A percentile compares a stretch with the other conserved stretches of the same genome.
phyloP scores from a whole-genome alignment of 2,329 filamentous ascomycete species.

The Ophiostoma piceae region DNA sequence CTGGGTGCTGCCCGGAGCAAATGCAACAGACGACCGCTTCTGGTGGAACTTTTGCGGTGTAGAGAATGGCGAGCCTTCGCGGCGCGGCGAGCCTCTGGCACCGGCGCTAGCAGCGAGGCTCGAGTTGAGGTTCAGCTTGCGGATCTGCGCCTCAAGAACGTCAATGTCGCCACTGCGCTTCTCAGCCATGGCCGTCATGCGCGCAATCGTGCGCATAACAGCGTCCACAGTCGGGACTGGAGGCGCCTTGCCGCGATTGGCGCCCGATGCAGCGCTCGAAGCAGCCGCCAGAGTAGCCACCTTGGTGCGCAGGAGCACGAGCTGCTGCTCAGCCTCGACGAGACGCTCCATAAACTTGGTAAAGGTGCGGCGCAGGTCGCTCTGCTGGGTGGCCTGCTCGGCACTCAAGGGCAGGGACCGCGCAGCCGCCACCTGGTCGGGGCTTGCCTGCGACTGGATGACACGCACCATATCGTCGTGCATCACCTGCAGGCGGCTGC shows the following conservation, averaged over 20 bases:
- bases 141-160: slow-evolving; percentile 80
- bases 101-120: slow-evolving; percentile 20
- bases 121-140: slow-evolving; percentile 56
- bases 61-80: slow-evolving; percentile 38
- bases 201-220: slow-evolving; percentile 82
- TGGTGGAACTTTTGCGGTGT: slow-evolving; percentile 40
- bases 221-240: slow-evolving; percentile 81
- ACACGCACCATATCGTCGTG: slow-evolving; percentile 73
- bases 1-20: slow-evolving; percentile 34
- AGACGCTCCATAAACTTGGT: slow-evolving; percentile 68
- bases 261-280: slow-evolving; percentile 48
- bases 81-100: slow-evolving; percentile 24
- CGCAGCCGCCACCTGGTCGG: slow-evolving; percentile 58
- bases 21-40: slow-evolving; percentile 35
- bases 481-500: slow-evolving; percentile 66
- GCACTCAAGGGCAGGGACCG: slow-evolving; percentile 71
- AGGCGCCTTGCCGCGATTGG: slow-evolving; percentile 40
- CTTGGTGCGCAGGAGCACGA: slow-evolving; percentile 73
- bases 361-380: slow-evolving; percentile 72
- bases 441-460: slow-evolving; percentile 64
- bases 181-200: slow-evolving; percentile 90
- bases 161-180: slow-evolving; percentile 87
- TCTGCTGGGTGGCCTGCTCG: slow-evolving; percentile 78
- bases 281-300: slow-evolving; percentile 54
- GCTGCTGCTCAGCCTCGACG: slow-evolving; percentile 70